Conservation (phyloP, 2,329 filamentous ascomycete genomes). For the Rhinocladiella similis region DNA sequence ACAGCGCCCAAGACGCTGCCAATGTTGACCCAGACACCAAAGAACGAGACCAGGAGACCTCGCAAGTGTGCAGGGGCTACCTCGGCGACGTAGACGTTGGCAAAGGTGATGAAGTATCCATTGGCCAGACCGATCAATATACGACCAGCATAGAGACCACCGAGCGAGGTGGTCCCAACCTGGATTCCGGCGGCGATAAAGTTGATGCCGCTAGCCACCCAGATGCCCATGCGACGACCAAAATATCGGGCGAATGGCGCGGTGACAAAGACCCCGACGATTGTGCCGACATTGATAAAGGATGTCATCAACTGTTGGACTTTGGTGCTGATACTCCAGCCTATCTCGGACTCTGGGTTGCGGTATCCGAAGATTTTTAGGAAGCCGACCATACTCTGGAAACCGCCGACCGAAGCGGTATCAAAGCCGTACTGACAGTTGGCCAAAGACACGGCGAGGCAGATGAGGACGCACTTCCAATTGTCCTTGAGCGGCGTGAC, state of each 20-base stretch:
- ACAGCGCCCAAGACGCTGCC: conserved; percentile 50
- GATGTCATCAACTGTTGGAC: conserved; percentile 55
- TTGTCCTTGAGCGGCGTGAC: conserved; percentile 27
- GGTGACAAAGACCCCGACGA: conserved; percentile 50
- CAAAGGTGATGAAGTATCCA: conserved; percentile 48
- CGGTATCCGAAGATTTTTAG: conserved; percentile 52
- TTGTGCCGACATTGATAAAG: conserved; percentile 52
- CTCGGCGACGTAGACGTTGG: conserved; percentile 51
- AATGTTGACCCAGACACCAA: conserved; percentile 52
- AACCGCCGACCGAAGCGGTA: conserved; percentile 44
- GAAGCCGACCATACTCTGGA: conserved; percentile 55
- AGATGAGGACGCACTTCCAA: conserved; percentile 49
- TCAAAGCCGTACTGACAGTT: conserved; percentile 57
- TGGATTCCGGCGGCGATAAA: conserved; percentile 47
- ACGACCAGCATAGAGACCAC: conserved; percentile 48
- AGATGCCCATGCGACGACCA: conserved; percentile 48
- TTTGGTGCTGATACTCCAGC: conserved; percentile 40
- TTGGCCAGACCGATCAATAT: conserved; percentile 47
- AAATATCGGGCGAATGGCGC: conserved; percentile 50
- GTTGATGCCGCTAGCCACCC: conserved; percentile 50
- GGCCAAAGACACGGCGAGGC: conserved; percentile 48
- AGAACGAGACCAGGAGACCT: conserved; percentile 50
- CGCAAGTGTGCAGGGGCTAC: conserved; percentile 49
- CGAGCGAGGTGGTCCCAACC: conserved; percentile 42
- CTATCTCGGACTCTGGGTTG: conserved; percentile 35